phyloP scores from a whole-genome alignment of 805 yeast genomes.

The Wickerhamiella azymoides region DNA sequence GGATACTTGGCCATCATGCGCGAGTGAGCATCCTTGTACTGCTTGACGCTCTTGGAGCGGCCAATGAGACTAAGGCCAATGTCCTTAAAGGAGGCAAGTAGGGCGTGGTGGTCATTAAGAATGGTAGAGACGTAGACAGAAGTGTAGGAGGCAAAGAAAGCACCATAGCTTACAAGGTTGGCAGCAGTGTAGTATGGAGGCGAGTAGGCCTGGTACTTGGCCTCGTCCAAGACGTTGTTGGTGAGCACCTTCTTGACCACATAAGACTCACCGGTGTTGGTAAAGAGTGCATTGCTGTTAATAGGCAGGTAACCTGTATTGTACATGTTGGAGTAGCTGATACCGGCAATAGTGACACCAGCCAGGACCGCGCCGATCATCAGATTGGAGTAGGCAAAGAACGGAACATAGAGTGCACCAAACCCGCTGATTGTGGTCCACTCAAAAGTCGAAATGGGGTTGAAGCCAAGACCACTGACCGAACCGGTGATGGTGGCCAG shows the following conservation, averaged over 20 bases:
- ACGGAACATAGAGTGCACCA: slow-evolving; percentile 23
- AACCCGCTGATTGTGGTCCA: slow-evolving; percentile 40
- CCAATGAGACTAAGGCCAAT: neutral
- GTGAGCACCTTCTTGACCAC: slow-evolving; percentile 33
- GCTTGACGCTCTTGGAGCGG: neutral
- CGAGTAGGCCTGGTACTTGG: slow-evolving; percentile 34
- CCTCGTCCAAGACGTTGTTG: slow-evolving; percentile 29
- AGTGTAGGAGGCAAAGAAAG: slow-evolving; percentile 38
- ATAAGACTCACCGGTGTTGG: slow-evolving; percentile 36
- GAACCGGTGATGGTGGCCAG: slow-evolving; percentile 53
- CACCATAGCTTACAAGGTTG: slow-evolving; percentile 37
- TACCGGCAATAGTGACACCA: slow-evolving; percentile 23
- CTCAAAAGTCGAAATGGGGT: slow-evolving; percentile 40
- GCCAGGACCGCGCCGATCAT: slow-evolving; percentile 25
- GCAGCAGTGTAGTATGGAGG: slow-evolving; percentile 49
- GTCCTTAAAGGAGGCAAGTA: neutral
- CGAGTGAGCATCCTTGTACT: slow-evolving; percentile 32
- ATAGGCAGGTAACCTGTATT: slow-evolving; percentile 30
- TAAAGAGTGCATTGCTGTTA: slow-evolving; percentile 35
- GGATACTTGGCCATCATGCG: slow-evolving; percentile 34
- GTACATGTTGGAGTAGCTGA: slow-evolving; percentile 31
- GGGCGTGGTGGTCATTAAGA: slow-evolving; percentile 8
- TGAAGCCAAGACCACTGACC: slow-evolving; percentile 38
- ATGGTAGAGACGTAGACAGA: slow-evolving; percentile 37
- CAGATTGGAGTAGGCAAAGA: slow-evolving; percentile 25